Evolutionary conservation across 805 yeast species (phyloP), one percentile per base, ranked within the genome.

Genomic region (Diddensiella transvaalensis): DNA sequence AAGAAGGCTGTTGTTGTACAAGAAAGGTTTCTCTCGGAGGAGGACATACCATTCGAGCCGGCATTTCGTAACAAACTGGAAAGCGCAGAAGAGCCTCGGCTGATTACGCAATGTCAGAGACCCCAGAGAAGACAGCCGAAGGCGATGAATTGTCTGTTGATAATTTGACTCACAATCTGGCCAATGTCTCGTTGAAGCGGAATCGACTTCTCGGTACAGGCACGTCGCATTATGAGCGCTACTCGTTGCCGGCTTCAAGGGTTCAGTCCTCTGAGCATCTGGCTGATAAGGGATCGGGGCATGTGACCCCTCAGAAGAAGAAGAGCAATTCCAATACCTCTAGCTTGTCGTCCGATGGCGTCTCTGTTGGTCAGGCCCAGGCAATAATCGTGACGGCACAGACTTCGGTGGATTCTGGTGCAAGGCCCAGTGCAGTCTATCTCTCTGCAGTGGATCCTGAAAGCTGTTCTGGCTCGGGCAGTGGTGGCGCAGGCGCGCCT

Each of bases 191-290:
- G 22, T 42, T 61, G n/a, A 57, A 60, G 38, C 57, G 59, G 48
- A 52, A 49, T 35, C 52, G 65, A 4, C 40, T 63, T 33, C 52
- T 61, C 35, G 54, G 56, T 22, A 59, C 58, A n/a, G 59, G 52
- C 13, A 48, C 63, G 21, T 62, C 60, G 40, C 55, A 53, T 23
- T 63, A 62, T 43, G 68, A 63, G 52, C 59, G 56, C n/a, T 57
- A 57, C 48, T 50, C 62, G 4, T 50, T 63, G 40, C 68, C 68
- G 3, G 46, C 60, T 18, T 61, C 67, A 8, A 46, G 64, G 22
- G 59, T 58, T 18, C 42, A 47, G 13, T 46, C 51, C 13, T 33
- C 24, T 11, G 43, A 40, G 10, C 32, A 22, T 6, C 18, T 23
- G 19, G 6, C 41, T 4, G 43, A 35, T 13, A 35, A 35, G 15